Percentiles rank a stretch among this genome's conserved stretches.
phyloP scores from a whole-genome alignment of 2,329 filamentous ascomycete species.

The Penicillium sp. region DNA sequence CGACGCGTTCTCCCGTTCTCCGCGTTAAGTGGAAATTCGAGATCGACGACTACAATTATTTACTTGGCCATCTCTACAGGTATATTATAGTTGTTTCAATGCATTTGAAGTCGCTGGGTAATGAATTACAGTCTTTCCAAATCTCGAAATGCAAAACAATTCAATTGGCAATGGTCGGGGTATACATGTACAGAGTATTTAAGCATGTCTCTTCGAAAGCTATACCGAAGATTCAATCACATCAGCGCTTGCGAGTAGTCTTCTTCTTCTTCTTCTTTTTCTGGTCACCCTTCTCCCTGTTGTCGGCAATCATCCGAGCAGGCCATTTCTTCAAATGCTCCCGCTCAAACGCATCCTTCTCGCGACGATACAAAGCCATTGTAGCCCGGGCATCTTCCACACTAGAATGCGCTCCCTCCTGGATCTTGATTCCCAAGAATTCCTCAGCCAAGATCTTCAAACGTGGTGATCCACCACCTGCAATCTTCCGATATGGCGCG shows the following conservation, averaged over 20 bases:
- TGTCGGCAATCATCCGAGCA: slow-evolving; percentile 30
- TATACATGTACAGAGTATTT: slow-evolving; percentile 19
- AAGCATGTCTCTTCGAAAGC: slow-evolving; percentile 1
- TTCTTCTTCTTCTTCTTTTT: slow-evolving; percentile 44
- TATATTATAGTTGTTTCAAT: background rate
- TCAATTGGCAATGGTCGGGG: slow-evolving; percentile 17
- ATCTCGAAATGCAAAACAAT: slow-evolving; percentile 5
- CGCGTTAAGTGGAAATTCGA: slow-evolving; percentile 24
- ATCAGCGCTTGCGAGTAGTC: slow-evolving; percentile 35
- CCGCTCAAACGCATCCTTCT: slow-evolving; percentile 76
- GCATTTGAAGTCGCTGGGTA: no score
- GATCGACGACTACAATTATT: background rate
- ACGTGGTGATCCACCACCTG: slow-evolving; percentile 43
- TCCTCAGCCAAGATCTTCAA: slow-evolving; percentile 49
- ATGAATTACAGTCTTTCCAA: no score
- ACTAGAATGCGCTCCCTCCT: slow-evolving; percentile 53
- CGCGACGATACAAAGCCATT: slow-evolving; percentile 76
- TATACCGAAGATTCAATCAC: slow-evolving; percentile 2
- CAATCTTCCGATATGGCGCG: slow-evolving; percentile 59
- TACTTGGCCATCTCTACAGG: background rate
- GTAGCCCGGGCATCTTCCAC: slow-evolving; percentile 74
- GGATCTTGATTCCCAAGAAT: slow-evolving; percentile 52
- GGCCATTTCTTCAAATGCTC: slow-evolving; percentile 64
- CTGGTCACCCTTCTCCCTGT: slow-evolving; percentile 27
- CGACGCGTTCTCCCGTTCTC: slow-evolving; percentile 25